Evolutionary conservation across 352 stramenopile species (phyloP), one percentile per base, ranked within the genome.

Genomic region (Pythium sp.): DNA sequence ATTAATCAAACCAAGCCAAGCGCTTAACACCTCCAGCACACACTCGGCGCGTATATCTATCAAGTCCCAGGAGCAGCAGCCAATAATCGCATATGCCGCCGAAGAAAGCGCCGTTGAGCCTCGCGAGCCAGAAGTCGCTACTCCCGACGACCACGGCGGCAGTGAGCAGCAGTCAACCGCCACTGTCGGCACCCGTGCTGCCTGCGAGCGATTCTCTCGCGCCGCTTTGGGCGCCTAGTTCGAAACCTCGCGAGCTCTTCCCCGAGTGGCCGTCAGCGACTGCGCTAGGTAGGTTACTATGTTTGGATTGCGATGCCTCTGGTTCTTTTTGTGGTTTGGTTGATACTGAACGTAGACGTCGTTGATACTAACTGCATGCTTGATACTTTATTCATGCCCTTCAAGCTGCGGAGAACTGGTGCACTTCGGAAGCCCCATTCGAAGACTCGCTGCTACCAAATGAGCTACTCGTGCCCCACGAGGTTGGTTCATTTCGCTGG

Each of bases 221-320:
- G 11, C 74, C 81, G 28, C 63, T 92, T 2, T 90, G 76, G 79
- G 76, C 58, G 38, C 72, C 82, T 0, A 65, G 58, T 34, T 69
- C 65, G 0, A 36, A 57, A 15, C 86, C 82, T 0, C 76, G 66
- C 0, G 72, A 79, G 24, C 54, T 88, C 54, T 94, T 94, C 49
- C 81, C 82, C 2, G 84, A 92, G 56, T 92, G 86, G 84, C 84
- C 73, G 2, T 69, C 74, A 22, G 70, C 68, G 22, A 60, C 68
- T 43, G 69, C 56, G 63, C 43, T 83, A 24, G 28, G 53, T 67
- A 41, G 24, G 28, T 38, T 18, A 14, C 12, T 12, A 49, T 34
- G 11, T 43, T 43, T 43, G 11, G 11, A 43, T 43, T 15, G 12
- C 36, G 11, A 15, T 43, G 15, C 12, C 15, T 43, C 15, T 43